Percentiles rank a stretch among this genome's conserved stretches.
Conservation (phyloP, 495 filamentous ascomycete genomes). For the Annulohypoxylon moriforme region DNA sequence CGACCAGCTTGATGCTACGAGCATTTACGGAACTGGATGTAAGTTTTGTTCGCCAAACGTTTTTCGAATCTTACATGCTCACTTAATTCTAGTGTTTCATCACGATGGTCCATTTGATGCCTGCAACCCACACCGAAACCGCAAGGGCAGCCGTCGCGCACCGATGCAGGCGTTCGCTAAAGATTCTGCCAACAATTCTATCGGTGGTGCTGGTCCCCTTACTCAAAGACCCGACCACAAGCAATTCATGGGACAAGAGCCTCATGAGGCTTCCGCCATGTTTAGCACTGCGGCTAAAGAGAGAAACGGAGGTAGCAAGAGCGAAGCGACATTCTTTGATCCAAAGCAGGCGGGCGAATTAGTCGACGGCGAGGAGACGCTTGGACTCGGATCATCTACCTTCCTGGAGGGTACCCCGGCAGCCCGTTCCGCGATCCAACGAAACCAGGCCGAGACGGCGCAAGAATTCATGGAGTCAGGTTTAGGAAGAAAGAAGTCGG, state of each 20-base stretch:
- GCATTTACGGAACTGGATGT: constrained; percentile 96
- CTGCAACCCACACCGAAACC: constrained; percentile 94
- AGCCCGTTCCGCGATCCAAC: constrained; percentile 82
- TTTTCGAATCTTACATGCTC: not conserved
- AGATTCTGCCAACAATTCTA: constrained; percentile 87
- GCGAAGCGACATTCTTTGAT: constrained; percentile 62
- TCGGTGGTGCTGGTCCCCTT: constrained; percentile 88
- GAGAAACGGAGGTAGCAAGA: constrained; percentile 40
- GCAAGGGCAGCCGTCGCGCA: constrained; percentile 81
- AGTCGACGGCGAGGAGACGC: constrained; percentile 83
- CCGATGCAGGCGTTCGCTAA: constrained; percentile 98
- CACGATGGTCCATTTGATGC: constrained; percentile 99
- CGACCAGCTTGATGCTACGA: constrained; percentile 96
- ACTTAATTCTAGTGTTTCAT: constrained; percentile 81
- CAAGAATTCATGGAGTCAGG: constrained; percentile 67
- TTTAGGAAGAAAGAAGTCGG: constrained; percentile 88
- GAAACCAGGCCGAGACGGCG: constrained; percentile 74
- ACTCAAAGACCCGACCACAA: constrained; percentile 85
- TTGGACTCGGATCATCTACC: constrained; percentile 92
- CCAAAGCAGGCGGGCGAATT: constrained; percentile 68
- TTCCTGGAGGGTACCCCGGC: constrained; percentile 96
- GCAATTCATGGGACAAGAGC: constrained; percentile 80
- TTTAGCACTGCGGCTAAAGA: constrained; percentile 60
- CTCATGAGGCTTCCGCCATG: constrained; percentile 87
- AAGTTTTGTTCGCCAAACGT: constrained; percentile 55